A percentile compares a stretch with the other conserved stretches of the same genome.
Evolutionary conservation across 768 basidiomycete genomes (phyloP).

Genomic region (Leccinum imitatum): DNA sequence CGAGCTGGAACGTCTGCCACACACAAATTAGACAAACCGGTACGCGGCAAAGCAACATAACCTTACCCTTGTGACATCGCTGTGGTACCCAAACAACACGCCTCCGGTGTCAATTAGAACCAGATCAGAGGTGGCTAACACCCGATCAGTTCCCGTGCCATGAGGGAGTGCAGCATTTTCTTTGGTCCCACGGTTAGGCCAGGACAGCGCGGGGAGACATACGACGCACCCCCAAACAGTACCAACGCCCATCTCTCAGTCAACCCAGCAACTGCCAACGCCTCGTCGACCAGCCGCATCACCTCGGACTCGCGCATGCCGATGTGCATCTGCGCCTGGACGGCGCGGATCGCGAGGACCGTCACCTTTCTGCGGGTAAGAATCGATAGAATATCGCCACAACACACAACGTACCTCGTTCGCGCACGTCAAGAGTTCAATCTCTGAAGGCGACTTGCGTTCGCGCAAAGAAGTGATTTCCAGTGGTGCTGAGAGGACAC

Average conservation of each 20-base stretch:
- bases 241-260: slow-evolving; percentile 58
- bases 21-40: not conserved
- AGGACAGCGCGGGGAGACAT: not conserved
- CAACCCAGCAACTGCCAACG: slow-evolving; percentile 61
- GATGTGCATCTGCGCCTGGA: slow-evolving; percentile 56
- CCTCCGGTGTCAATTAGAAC: slow-evolving; percentile 76
- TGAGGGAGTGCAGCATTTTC: slow-evolving; percentile 88
- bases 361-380: slow-evolving; percentile 57
- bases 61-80: slow-evolving; percentile 76
- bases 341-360: slow-evolving; percentile 67
- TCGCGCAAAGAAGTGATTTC: slow-evolving; percentile 65
- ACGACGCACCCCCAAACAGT: slow-evolving; percentile 70
- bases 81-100: slow-evolving; percentile 68
- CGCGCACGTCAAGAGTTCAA: slow-evolving; percentile 70
- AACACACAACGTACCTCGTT: slow-evolving; percentile 58
- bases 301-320: slow-evolving; percentile 80
- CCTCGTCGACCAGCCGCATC: slow-evolving; percentile 50
- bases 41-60: not conserved
- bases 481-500: slow-evolving; percentile 49
- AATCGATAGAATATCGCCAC: not conserved
- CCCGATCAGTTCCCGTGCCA: slow-evolving; percentile 71
- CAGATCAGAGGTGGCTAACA: slow-evolving; percentile 56
- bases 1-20: slow-evolving; percentile 62
- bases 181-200: slow-evolving; percentile 29
- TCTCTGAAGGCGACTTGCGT: slow-evolving; percentile 69